phyloP scores from a whole-genome alignment of 1,139 yeast genomes.

The Nadsonia commutata region DNA sequence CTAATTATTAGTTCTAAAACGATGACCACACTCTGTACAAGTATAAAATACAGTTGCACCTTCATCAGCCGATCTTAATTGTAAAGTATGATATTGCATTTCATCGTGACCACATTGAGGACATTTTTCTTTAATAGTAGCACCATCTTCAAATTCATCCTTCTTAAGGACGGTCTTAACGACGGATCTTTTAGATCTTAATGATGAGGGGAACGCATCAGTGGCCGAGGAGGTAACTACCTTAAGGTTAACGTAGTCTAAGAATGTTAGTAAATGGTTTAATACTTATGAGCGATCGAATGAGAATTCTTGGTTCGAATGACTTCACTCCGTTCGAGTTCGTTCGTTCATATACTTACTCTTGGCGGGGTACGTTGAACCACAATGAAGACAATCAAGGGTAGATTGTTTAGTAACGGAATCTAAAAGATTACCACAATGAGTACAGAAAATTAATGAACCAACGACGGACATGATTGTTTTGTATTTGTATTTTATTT shows the following conservation, averaged over 20 bases:
- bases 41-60: slow-evolving; percentile 73
- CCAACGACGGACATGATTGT: slow-evolving; percentile 98
- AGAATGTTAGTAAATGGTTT: neutral
- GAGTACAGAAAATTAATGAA: slow-evolving; percentile 82
- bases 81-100: slow-evolving; percentile 94
- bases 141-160: slow-evolving; percentile 82
- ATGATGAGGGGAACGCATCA: slow-evolving; percentile 83
- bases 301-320: no score
- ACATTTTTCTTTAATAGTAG: slow-evolving; percentile 90
- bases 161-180: slow-evolving; percentile 73
- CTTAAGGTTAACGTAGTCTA: slow-evolving; percentile 57
- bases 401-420: slow-evolving; percentile 36
- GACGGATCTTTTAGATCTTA: slow-evolving; percentile 69
- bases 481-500: no score
- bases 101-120: slow-evolving; percentile 96
- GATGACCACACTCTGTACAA: slow-evolving; percentile 83
- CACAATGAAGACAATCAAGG: slow-evolving; percentile 54
- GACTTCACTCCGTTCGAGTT: no score
- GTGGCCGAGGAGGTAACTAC: slow-evolving; percentile 77
- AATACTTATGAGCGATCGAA: neutral
- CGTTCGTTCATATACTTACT: slow-evolving; percentile 15
- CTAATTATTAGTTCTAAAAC: slow-evolving; percentile 82
- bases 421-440: slow-evolving; percentile 82
- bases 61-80: slow-evolving; percentile 95
- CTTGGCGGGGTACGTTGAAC: slow-evolving; percentile 35